Conservation (phyloP, 345 rosid genomes). For the Aquilaria sinensis region DNA sequence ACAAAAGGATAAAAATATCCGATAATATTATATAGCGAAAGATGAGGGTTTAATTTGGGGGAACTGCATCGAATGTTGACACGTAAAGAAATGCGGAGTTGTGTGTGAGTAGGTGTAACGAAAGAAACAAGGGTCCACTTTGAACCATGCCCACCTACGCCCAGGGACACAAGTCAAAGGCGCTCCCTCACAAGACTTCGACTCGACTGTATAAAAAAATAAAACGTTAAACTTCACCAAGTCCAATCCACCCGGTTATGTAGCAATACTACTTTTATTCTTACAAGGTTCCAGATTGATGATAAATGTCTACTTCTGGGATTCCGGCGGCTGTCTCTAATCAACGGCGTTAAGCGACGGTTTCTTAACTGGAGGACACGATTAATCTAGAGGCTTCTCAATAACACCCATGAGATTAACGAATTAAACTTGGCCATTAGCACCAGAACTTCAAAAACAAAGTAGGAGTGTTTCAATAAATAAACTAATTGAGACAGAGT, state of each 20-base stretch:
- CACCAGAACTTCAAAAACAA: too few species aligned
- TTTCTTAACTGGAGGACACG: not conserved
- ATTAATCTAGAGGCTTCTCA: too few species aligned
- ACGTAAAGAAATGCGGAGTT: slow-evolving; percentile 6
- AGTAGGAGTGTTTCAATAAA: too few species aligned
- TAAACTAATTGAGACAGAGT: too few species aligned
- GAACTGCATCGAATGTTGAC: slow-evolving; percentile 1
- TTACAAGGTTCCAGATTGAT: slow-evolving; percentile 7
- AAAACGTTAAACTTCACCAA: slow-evolving; percentile 26
- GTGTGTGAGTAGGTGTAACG: not conserved
- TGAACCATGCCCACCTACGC: slow-evolving; percentile 27
- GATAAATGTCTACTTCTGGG: slow-evolving; percentile 6
- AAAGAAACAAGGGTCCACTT: slow-evolving; percentile 26
- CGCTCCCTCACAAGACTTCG: slow-evolving; percentile 9
- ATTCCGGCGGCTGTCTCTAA: slow-evolving; percentile 9
- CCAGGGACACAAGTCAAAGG: slow-evolving; percentile 31
- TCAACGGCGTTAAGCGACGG: not conserved
- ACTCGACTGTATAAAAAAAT: not conserved
- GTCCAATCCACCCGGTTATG: not conserved
- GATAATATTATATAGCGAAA: not conserved
- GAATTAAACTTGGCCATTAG: too few species aligned
- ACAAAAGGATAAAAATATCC: not conserved
- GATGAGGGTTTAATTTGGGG: not conserved
- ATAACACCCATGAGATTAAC: too few species aligned
- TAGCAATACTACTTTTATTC: not conserved